phyloP scores from a whole-genome alignment of 495 filamentous ascomycete species.

The Talaromyces liani region DNA sequence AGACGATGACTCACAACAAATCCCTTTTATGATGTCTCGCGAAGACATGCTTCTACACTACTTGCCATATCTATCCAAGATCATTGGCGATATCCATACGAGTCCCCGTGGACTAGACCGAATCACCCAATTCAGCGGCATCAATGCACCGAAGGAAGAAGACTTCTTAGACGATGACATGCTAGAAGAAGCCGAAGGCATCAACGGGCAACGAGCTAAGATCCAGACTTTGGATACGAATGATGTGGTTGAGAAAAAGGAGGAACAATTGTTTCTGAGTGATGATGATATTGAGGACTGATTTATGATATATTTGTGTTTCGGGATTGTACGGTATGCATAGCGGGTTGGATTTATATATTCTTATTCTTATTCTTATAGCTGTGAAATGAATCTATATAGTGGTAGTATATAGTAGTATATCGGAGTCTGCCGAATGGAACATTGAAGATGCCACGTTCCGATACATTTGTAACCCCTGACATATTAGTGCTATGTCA shows the following conservation, averaged over 20 bases:
- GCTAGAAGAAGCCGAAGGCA: constrained; percentile 39
- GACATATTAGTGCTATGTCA: neutral
- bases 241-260: constrained; percentile 27
- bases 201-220: constrained; percentile 12
- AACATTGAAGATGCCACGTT: neutral
- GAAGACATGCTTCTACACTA: constrained; percentile 72
- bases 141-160: constrained; percentile 19
- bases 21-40: constrained; percentile 45
- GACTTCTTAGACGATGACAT: constrained; percentile 33
- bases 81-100: constrained; percentile 29
- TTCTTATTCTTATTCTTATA: no score
- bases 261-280: constrained; percentile 66
- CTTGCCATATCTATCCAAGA: constrained; percentile 74
- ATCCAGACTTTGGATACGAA: constrained; percentile 29
- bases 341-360: neutral
- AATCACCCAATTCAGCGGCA: constrained; percentile 59
- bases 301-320: constrained; percentile 5
- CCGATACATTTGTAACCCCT: neutral
- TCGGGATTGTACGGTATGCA: neutral
- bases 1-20: constrained; percentile 40
- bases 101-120: constrained; percentile 43
- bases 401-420: neutral
- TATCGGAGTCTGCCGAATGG: no score
- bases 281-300: constrained; percentile 98
- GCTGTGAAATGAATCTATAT: neutral